phyloP scores from a whole-genome alignment of 805 yeast species.

The Schwanniomyces sp. region DNA sequence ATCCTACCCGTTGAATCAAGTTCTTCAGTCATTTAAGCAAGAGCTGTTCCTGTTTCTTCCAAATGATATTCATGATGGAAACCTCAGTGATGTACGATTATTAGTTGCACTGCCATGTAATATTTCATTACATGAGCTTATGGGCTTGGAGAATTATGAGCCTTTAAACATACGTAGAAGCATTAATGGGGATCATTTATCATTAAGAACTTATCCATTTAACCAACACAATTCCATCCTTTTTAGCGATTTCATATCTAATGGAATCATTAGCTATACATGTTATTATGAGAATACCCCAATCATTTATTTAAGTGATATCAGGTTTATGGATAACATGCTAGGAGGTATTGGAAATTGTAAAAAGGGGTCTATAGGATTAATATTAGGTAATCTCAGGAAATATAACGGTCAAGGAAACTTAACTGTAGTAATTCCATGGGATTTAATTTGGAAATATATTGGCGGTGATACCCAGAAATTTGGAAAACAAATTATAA shows the following conservation, averaged over 20 bases:
- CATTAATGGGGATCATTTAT: slow-evolving; percentile 10
- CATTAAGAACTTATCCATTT: slow-evolving; percentile 24
- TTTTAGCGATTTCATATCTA: slow-evolving; percentile 21
- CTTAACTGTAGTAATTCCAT: slow-evolving; percentile 29
- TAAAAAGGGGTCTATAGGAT: slow-evolving; percentile 26
- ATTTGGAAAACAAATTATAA: background rate
- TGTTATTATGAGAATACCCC: slow-evolving; percentile 10
- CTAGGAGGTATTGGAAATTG: slow-evolving; percentile 35
- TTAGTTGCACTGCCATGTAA: background rate
- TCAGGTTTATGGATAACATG: slow-evolving; percentile 47
- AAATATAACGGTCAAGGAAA: slow-evolving; percentile 49
- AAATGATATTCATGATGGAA: slow-evolving; percentile 5
- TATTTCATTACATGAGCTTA: background rate
- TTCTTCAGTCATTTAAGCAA: slow-evolving; percentile 16
- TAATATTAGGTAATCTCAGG: slow-evolving; percentile 37
- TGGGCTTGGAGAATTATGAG: background rate
- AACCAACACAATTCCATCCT: slow-evolving; percentile 30
- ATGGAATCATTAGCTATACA: slow-evolving; percentile 24
- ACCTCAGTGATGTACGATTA: background rate
- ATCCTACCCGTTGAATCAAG: slow-evolving; percentile 1
- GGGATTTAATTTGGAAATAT: slow-evolving; percentile 17
- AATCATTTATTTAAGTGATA: slow-evolving; percentile 34
- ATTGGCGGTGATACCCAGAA: background rate
- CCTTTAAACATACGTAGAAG: background rate
- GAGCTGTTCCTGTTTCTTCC: slow-evolving; percentile 24